These are phyloP conservation scores for Alternaria sp. DNA, from an alignment of 2,329 filamentous ascomycete genomes.

Conservation along the genomic window DNA sequence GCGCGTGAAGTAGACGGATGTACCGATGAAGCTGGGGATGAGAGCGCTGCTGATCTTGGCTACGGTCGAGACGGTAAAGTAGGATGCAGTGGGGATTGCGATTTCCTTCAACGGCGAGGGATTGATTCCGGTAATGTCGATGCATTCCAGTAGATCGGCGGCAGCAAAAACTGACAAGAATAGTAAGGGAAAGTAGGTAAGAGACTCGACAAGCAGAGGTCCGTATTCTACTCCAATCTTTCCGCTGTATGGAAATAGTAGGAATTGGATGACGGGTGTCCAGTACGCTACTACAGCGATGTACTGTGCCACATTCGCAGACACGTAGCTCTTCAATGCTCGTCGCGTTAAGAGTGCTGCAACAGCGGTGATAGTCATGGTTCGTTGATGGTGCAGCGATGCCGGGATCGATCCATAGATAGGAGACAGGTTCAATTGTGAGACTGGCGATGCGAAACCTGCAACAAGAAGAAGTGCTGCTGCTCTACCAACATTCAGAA, in stretches of 20 bases:
- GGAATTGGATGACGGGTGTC: constrained; percentile 74
- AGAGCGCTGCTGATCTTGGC: constrained; percentile 51
- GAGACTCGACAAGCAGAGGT: constrained; percentile 73
- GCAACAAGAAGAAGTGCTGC: constrained; percentile 60
- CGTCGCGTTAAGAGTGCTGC: constrained; percentile 74
- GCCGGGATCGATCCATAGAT: constrained; percentile 87
- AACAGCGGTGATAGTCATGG: constrained; percentile 71
- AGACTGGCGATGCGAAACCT: constrained; percentile 71
- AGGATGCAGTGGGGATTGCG: constrained; percentile 69
- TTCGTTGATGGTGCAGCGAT: constrained; percentile 70
- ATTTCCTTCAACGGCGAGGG: constrained; percentile 67
- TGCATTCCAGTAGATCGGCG: constrained; percentile 64
- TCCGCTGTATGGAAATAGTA: constrained; percentile 71
- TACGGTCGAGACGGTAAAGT: constrained; percentile 64
- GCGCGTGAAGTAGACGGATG: constrained; percentile 69
- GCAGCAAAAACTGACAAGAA: constrained; percentile 50
- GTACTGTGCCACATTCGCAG: constrained; percentile 56
- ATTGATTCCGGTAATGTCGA: constrained; percentile 62
- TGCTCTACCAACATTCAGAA: constrained; percentile 43
- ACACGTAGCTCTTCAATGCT: constrained; percentile 59
- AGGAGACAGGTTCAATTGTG: constrained; percentile 78
- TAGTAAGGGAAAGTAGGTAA: constrained; percentile 68
- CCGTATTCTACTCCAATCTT: constrained; percentile 72
- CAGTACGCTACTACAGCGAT: constrained; percentile 78
- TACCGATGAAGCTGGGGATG: constrained; percentile 63